phyloP scores from a whole-genome alignment of 139 green algal genomes.

The Asterochloris sp. region DNA sequence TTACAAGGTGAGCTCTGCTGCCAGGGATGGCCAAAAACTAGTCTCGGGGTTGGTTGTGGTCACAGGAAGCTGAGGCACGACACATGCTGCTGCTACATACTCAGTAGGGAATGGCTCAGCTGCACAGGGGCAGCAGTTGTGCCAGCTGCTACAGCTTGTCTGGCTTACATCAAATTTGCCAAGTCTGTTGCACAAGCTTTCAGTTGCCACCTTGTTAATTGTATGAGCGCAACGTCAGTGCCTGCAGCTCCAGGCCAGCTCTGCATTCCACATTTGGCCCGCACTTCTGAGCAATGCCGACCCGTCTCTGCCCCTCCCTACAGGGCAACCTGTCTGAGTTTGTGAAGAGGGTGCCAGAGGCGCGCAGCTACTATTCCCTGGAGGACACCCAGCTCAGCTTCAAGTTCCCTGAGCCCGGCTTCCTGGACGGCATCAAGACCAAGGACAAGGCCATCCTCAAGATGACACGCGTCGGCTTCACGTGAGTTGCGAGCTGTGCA shows the following conservation, averaged over 20 bases:
- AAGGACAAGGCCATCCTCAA: constrained; percentile 95
- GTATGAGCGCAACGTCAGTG: neutral
- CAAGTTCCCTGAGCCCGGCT: constrained; percentile 85
- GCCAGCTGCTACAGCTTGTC: too few relatives aligned
- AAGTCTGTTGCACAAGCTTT: too few relatives aligned
- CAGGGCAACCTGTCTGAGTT: constrained; percentile 89
- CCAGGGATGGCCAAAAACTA: neutral
- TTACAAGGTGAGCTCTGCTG: constrained; percentile 41
- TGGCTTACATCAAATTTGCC: too few relatives aligned
- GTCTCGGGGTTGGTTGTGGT: neutral
- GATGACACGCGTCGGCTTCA: constrained; percentile 77
- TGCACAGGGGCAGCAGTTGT: neutral
- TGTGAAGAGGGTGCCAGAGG: constrained; percentile 82
- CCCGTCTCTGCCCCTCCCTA: neutral
- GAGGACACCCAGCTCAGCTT: constrained; percentile 59
- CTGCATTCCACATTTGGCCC: neutral
- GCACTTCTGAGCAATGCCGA: too few relatives aligned
- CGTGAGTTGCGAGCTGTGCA: constrained; percentile 7
- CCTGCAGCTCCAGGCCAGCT: neutral
- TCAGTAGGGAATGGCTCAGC: neutral
- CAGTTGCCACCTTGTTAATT: neutral
- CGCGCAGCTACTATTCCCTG: constrained; percentile 84
- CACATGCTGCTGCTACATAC: neutral
- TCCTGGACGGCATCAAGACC: constrained; percentile 92
- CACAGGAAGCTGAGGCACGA: neutral